phyloP scores from a whole-genome alignment of 352 stramenopile species.

The Globisporangium acanthophoron region DNA sequence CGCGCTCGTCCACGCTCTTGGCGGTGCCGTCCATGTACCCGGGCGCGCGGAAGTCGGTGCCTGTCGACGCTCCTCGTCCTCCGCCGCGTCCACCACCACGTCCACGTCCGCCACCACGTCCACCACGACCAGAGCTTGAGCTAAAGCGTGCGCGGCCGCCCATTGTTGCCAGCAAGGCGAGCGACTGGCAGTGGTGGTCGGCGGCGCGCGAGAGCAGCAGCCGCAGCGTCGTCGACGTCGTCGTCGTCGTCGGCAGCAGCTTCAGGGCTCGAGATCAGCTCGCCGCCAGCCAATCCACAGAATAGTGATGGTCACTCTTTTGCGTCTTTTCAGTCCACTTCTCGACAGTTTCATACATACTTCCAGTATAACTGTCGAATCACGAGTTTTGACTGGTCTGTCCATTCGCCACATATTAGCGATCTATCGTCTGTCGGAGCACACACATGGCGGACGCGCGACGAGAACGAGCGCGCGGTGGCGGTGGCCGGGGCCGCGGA shows the following conservation, averaged over 20 bases:
- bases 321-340: neutral
- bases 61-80: conserved; percentile 8
- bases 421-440: too few species aligned
- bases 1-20: conserved; percentile 68
- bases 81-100: conserved; percentile 14
- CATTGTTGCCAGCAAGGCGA: neutral
- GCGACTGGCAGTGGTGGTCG: neutral
- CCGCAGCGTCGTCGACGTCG: neutral
- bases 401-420: neutral
- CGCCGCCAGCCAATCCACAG: neutral
- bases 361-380: neutral
- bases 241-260: neutral
- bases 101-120: conserved; percentile 12
- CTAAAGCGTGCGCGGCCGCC: conserved; percentile 10
- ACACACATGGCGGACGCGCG: neutral
- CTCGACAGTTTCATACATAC: neutral
- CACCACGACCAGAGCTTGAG: conserved; percentile 15
- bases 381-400: neutral
- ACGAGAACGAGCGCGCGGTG: neutral
- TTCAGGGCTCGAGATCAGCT: neutral
- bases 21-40: conserved; percentile 74
- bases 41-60: conserved; percentile 37
- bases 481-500: conserved; percentile 17
- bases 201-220: neutral
- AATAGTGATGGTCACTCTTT: neutral